Evolutionary conservation across 2,329 filamentous ascomycete genomes (phyloP).

Genomic region (Fusarium coffeatum): DNA sequence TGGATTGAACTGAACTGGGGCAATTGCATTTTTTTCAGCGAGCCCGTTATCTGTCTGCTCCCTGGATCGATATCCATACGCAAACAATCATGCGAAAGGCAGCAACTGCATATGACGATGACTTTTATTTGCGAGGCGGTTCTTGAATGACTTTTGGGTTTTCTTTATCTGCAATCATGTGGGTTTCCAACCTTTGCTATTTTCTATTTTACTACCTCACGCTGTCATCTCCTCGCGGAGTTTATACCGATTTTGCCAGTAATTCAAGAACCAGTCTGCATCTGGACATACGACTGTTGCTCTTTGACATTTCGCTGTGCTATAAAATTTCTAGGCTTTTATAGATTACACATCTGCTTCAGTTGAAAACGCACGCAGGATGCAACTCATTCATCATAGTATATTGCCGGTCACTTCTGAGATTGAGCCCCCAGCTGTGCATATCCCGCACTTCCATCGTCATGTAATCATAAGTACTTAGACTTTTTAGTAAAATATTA

Average conservation of each 20-base stretch:
- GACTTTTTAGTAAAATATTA: too few species aligned
- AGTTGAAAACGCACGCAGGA: background rate
- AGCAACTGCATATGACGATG: constrained; percentile 46
- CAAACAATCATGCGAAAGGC: constrained; percentile 25
- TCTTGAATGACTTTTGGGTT: constrained; percentile 48
- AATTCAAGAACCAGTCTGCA: constrained; percentile 46
- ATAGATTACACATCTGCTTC: background rate
- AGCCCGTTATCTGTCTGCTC: constrained; percentile 16
- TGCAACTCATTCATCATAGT: background rate
- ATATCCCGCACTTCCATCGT: too few species aligned
- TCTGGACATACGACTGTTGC: constrained; percentile 21
- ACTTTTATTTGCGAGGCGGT: constrained; percentile 46
- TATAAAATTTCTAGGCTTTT: background rate
- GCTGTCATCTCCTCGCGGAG: constrained; percentile 43
- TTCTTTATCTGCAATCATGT: constrained; percentile 35
- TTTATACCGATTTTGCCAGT: constrained; percentile 47
- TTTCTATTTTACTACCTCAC: constrained; percentile 39
- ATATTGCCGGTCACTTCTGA: background rate
- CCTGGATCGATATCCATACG: constrained; percentile 19
- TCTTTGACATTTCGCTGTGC: background rate
- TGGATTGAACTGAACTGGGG: constrained; percentile 27
- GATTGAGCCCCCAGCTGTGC: background rate
- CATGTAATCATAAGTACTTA: too few species aligned
- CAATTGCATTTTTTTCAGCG: constrained; percentile 16
- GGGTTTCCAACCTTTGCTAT: constrained; percentile 33